A percentile compares a stretch with the other conserved stretches of the same genome.
Evolutionary conservation across 768 basidiomycete genomes (phyloP).

Genomic region (Mycena galericulata): DNA sequence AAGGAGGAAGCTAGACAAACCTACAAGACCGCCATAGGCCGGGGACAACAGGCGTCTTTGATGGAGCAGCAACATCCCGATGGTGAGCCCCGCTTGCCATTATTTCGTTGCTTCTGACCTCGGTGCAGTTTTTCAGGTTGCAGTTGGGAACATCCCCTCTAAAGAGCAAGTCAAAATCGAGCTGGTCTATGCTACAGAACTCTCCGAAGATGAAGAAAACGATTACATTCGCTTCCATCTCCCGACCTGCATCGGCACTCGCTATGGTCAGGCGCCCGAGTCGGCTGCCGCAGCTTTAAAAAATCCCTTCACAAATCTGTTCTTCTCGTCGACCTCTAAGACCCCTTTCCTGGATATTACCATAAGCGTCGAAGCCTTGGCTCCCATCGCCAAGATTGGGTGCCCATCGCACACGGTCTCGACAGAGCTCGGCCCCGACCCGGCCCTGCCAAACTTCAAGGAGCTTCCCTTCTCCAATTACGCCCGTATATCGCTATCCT

Average conservation of each 20-base stretch:
- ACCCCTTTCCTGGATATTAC: slow-evolving; percentile 10
- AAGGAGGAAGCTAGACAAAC: slow-evolving; percentile 20
- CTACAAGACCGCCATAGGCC: slow-evolving; percentile 13
- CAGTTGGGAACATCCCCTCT: slow-evolving; percentile 25
- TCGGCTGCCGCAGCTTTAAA: not conserved
- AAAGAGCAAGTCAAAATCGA: slow-evolving; percentile 25
- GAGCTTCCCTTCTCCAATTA: slow-evolving; percentile 24
- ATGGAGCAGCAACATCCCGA: not conserved
- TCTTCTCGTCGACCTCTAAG: not conserved
- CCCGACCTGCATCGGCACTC: slow-evolving; percentile 18
- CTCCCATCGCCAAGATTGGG: slow-evolving; percentile 27
- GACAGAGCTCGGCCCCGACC: slow-evolving; percentile 31
- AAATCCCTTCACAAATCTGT: not conserved
- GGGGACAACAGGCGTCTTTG: slow-evolving; percentile 22
- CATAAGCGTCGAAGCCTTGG: slow-evolving; percentile 7
- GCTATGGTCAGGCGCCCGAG: slow-evolving; percentile 24
- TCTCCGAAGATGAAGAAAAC: slow-evolving; percentile 29
- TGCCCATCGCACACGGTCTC: slow-evolving; percentile 27
- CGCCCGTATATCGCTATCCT: slow-evolving; percentile 18
- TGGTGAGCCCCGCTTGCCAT: not conserved
- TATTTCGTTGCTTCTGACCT: not conserved
- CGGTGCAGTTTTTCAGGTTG: slow-evolving; percentile 29
- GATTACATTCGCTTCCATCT: slow-evolving; percentile 27
- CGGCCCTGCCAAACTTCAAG: slow-evolving; percentile 19
- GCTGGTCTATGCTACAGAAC: slow-evolving; percentile 24